Evolutionary conservation across 345 rosid species (phyloP).

Genomic region (Salix suchowensis): DNA sequence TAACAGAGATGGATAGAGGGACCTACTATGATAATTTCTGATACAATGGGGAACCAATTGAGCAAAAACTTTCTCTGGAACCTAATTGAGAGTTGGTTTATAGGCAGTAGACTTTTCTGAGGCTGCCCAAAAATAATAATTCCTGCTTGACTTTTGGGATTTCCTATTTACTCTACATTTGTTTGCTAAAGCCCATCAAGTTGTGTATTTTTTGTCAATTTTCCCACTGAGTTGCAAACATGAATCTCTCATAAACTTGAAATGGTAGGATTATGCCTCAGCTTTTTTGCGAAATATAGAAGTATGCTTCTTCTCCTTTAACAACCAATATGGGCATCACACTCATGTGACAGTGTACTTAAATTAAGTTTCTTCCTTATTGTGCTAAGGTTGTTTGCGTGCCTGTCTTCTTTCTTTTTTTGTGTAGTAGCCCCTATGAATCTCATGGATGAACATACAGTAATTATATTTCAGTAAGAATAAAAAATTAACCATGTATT

Average conservation of each 20-base stretch:
- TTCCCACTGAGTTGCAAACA: not conserved
- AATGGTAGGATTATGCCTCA: not conserved
- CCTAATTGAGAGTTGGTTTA: no score
- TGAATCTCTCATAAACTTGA: not conserved
- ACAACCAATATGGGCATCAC: not conserved
- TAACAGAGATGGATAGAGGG: no score
- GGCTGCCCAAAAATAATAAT: no score
- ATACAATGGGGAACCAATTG: no score
- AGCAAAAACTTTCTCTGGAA: no score
- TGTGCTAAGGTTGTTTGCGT: not conserved
- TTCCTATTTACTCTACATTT: no score
- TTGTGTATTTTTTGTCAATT: not conserved
- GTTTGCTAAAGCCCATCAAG: no score
- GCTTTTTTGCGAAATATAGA: not conserved
- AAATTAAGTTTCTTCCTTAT: not conserved
- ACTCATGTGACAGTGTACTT: not conserved
- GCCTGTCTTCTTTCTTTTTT: not conserved
- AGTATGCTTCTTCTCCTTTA: not conserved
- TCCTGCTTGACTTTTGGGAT: no score
- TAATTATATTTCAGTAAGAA: not conserved
- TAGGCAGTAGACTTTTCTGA: no score
- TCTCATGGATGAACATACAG: not conserved
- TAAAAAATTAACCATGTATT: not conserved
- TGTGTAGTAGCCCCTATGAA: not conserved
- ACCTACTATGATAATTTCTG: no score